Conservation (phyloP, 495 filamentous ascomycete genomes). For the Aspergillus campestris region DNA sequence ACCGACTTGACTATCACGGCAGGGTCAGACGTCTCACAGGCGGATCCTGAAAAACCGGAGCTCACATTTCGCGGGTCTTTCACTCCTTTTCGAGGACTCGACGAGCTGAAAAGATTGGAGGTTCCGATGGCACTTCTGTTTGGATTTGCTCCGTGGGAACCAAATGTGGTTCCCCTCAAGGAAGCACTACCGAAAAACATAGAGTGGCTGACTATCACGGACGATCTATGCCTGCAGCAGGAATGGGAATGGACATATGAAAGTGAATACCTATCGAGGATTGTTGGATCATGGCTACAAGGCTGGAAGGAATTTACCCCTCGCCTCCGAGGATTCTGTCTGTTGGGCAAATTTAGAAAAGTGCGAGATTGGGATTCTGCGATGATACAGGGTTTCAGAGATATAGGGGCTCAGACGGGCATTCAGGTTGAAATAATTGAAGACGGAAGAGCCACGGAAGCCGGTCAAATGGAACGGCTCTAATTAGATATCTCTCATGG, state of each 20-base stretch:
- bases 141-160: conserved; percentile 1
- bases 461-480: too few relatives aligned
- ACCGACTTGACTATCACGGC: conserved; percentile 3
- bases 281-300: conserved; percentile 3
- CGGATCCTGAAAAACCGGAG: background rate
- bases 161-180: background rate
- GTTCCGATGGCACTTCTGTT: conserved; percentile 4
- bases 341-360: too few relatives aligned
- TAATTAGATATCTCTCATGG: too few relatives aligned
- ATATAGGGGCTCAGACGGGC: too few relatives aligned
- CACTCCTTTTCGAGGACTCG: conserved; percentile 2
- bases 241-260: conserved; percentile 3
- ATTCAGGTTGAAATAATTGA: too few relatives aligned
- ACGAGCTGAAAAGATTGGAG: background rate
- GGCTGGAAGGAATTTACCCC: conserved; percentile 1
- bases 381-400: too few relatives aligned
- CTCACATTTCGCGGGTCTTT: conserved; percentile 1
- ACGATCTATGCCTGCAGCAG: background rate
- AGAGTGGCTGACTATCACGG: conserved; percentile 2
- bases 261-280: background rate
- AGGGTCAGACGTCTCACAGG: background rate
- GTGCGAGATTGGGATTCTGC: too few relatives aligned
- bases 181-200: background rate
- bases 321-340: background rate
- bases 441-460: too few relatives aligned